Evolutionary conservation across 2,329 filamentous ascomycete genomes (phyloP), one percentile per base, ranked within the genome.

Genomic region (Grosmannia clavigera): DNA sequence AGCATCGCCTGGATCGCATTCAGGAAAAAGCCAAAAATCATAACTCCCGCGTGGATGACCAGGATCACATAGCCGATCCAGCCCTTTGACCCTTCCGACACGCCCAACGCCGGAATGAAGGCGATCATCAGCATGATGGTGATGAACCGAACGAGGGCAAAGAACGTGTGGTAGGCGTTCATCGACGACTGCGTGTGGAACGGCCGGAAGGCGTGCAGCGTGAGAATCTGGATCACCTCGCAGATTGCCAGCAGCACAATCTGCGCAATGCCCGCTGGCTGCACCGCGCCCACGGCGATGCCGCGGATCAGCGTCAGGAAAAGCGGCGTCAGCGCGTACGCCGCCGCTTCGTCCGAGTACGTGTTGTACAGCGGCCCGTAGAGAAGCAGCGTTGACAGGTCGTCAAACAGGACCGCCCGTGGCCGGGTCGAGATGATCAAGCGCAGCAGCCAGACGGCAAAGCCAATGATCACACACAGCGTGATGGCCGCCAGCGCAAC

Each of bases 341-440:
- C 85, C 9, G 92, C 90, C 0, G 91, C 90, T 70, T 92, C 88
- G 70, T 99, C 94, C 29, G 89, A 94, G 71, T 95, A 97, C 0
- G 94, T 99, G 73, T 99, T 99, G 73, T 99, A 99, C 9, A 99
- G 77, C 5, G 94, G 90, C 0, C 94, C 94, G 67, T 96, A 97
- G 1, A 90, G 80, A 2, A 99, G 78, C 10, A 97, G 85, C 0
- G 90, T 96, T 7, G 90, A 85, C 56, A 99, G 78, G 68, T 97
- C 91, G 72, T 99, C 94, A 70, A 96, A 99, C 11, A 99, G 79
- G 65, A 90, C 87, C 1, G 90, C 88, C 62, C 91, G 86, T 6
- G 92, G 92, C 64, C 88, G 85, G 0, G 90, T 94, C 29, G 79
- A 83, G 60, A 87, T 84, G 67, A 97, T 92, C 57, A 95, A 78